phyloP scores from a whole-genome alignment of 768 basidiomycete species.

The Leccinum sublutescens region DNA sequence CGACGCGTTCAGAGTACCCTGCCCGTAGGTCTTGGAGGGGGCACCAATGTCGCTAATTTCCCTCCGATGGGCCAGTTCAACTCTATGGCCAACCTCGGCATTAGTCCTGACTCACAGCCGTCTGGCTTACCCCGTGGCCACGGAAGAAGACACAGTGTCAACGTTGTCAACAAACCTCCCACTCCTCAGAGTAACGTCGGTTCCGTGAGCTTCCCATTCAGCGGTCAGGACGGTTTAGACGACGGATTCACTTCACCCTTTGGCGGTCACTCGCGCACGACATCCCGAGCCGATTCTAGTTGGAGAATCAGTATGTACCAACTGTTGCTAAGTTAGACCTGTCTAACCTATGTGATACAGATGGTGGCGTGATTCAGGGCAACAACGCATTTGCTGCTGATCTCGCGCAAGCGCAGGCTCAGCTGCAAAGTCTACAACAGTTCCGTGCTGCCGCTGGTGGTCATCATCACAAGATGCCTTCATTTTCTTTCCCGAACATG shows the following conservation, averaged over 20 bases:
- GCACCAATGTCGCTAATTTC: constrained; percentile 36
- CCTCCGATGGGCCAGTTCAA: constrained; percentile 65
- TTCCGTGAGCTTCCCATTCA: constrained; percentile 51
- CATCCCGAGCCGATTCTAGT: constrained; percentile 74
- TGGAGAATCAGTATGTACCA: constrained; percentile 82
- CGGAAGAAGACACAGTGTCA: constrained; percentile 87
- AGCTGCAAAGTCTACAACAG: constrained; percentile 92
- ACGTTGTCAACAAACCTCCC: constrained; percentile 76
- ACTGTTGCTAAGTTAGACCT: neutral
- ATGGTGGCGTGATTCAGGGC: constrained; percentile 70
- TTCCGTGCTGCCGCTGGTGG: constrained; percentile 95
- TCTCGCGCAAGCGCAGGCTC: constrained; percentile 95
- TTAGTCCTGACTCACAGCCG: constrained; percentile 64
- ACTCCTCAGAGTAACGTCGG: constrained; percentile 44
- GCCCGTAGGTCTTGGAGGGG: constrained; percentile 53
- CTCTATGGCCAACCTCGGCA: constrained; percentile 46
- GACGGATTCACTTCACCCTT: constrained; percentile 72
- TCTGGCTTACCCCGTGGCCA: constrained; percentile 77
- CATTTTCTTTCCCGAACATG: constrained; percentile 98
- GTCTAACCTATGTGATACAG: constrained; percentile 36
- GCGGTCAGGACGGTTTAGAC: constrained; percentile 67
- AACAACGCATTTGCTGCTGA: constrained; percentile 71
- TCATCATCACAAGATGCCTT: constrained; percentile 95
- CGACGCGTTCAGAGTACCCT: constrained; percentile 86
- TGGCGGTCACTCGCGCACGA: constrained; percentile 71